Evolutionary conservation across 2,329 filamentous ascomycete genomes (phyloP).

Genomic region (Botryotinia narcissicola): DNA sequence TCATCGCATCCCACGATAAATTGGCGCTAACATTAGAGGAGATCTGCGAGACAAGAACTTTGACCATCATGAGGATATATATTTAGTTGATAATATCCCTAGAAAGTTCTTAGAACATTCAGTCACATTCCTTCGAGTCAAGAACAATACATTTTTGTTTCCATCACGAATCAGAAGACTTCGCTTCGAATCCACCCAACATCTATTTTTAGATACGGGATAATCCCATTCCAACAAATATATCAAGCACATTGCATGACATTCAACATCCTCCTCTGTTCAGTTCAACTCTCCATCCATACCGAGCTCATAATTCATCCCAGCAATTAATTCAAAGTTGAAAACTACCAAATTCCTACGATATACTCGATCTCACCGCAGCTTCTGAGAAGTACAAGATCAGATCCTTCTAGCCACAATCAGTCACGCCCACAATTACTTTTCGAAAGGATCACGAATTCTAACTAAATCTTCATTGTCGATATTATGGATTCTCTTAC

Average conservation of each 20-base stretch:
- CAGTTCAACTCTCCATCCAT: neutral
- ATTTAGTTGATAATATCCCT: slow-evolving; percentile 4
- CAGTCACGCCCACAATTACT: neutral
- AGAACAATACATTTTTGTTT: neutral
- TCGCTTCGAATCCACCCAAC: neutral
- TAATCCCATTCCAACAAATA: slow-evolving; percentile 1
- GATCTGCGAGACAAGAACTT: neutral
- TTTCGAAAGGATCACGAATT: neutral
- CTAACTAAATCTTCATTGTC: neutral
- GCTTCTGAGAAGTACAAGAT: neutral
- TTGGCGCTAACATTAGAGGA: neutral
- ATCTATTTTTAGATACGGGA: slow-evolving; percentile 13
- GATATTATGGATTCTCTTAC: neutral
- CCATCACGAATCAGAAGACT: neutral
- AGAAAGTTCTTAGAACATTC: neutral
- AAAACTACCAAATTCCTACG: neutral
- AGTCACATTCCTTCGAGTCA: neutral
- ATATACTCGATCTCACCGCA: neutral
- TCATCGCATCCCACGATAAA: slow-evolving; percentile 9
- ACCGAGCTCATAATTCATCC: neutral
- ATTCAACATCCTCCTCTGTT: neutral
- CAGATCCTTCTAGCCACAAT: neutral
- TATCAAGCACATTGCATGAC: slow-evolving; percentile 3
- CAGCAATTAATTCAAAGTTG: neutral
- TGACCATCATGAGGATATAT: neutral